A percentile compares a stretch with the other conserved stretches of the same genome.
phyloP scores from a whole-genome alignment of 129 eudicot species.

The Kitagawia praeruptora region DNA sequence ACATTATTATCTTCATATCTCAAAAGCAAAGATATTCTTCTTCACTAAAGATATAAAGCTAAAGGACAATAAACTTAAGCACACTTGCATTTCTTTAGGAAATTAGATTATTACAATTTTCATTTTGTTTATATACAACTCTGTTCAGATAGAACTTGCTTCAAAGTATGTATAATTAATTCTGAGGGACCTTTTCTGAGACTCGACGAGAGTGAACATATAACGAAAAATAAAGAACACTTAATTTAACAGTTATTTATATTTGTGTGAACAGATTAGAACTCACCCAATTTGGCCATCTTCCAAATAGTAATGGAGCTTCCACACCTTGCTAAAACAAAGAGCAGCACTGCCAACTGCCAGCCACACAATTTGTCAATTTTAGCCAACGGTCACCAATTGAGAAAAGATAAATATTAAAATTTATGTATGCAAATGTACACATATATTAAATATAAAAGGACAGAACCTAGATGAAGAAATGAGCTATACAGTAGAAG shows the following conservation, averaged over 20 bases:
- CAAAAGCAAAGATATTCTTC: neutral
- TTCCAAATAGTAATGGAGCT: constrained; percentile 91
- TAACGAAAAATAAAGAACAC: neutral
- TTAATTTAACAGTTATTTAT: neutral
- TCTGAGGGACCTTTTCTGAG: neutral
- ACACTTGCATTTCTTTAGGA: neutral
- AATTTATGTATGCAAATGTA: neutral
- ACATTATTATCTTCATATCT: constrained; percentile 1
- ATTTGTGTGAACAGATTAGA: neutral
- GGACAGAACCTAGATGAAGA: constrained; percentile 4
- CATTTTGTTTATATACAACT: neutral
- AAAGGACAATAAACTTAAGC: constrained; percentile 5
- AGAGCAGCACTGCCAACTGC: constrained; percentile 90
- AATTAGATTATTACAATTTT: neutral
- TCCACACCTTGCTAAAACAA: constrained; percentile 90
- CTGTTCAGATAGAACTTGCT: neutral
- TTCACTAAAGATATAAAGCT: neutral
- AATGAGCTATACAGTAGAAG: neutral
- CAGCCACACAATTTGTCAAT: constrained; percentile 18
- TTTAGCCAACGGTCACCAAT: neutral
- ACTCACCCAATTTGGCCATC: constrained; percentile 84
- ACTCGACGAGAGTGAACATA: neutral
- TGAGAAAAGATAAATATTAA: neutral
- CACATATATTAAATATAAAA: neutral
- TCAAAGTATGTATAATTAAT: neutral